These are phyloP conservation scores for Microdochium trichocladiopsis DNA, from an alignment of 2,329 filamentous ascomycete genomes.

Conservation along the genomic window DNA sequence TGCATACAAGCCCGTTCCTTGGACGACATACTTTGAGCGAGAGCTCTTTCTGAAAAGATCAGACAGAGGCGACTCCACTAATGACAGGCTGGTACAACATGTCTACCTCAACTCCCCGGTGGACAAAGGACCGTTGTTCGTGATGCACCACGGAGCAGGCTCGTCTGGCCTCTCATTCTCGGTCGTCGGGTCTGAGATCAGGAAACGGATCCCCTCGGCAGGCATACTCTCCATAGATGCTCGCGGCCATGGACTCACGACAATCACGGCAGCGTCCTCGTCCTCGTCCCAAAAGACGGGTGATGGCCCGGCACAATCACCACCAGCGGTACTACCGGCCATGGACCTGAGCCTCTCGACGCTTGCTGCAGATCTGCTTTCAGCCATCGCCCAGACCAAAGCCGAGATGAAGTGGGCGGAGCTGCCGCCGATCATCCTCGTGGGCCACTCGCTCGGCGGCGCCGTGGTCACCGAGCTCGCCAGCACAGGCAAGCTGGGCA, in stretches of 20 bases:
- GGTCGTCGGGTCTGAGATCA: constrained; percentile 68
- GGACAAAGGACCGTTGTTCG: constrained; percentile 72
- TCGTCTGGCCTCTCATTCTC: constrained; percentile 92
- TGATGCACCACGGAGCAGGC: constrained; percentile 91
- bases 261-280: background rate
- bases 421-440: constrained; percentile 69
- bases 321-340: too few species aligned
- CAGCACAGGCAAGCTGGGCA: constrained; percentile 56
- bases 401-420: constrained; percentile 63
- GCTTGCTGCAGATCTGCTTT: constrained; percentile 64
- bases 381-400: constrained; percentile 62
- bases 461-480: constrained; percentile 85
- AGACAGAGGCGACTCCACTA: constrained; percentile 36
- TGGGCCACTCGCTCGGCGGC: constrained; percentile 90
- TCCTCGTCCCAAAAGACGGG: too few species aligned
- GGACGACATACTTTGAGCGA: constrained; percentile 87
- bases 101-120: constrained; percentile 80
- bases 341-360: constrained; percentile 65
- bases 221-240: constrained; percentile 84
- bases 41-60: constrained; percentile 66
- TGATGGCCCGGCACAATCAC: too few species aligned
- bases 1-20: constrained; percentile 61
- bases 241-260: constrained; percentile 73
- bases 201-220: constrained; percentile 67
- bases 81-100: constrained; percentile 49